Evolutionary conservation across 108 stramenopile species (phyloP), one percentile per base, ranked within the genome.

Genomic region (Cyclostephanos tholiformis): DNA sequence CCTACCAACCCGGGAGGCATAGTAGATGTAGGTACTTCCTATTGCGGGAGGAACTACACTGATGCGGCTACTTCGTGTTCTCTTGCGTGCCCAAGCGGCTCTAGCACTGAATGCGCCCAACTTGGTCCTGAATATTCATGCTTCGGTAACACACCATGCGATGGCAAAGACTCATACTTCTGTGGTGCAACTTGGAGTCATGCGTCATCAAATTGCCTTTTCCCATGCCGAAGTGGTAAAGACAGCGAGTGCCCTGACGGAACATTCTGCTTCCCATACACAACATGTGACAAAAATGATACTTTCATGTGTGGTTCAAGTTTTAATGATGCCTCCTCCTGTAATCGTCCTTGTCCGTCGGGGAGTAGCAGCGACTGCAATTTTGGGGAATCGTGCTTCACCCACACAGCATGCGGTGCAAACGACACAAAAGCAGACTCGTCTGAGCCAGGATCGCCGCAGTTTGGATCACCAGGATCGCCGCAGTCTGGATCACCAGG

Each of bases 171-270:
- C 43, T 64, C 72, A n/a, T 92, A 88, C 82, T 95, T 81, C 67
- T 95, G 93, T 49, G 93, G 93, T 20, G 80, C 63, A 11, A 84
- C 87, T 44, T 94, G 93, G 93, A 88, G 88, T 67, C 86, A 94
- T 82, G 93, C 93, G 4, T 55, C 90, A 5, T 63, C 80, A 12
- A 80, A 84, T 65, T 94, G 93, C 77, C 46, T 72, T 4, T 81
- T 69, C 22, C 91, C 86, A 12, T 94, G 91, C 79, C 86, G 88
- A 35, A 71, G 76, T 65, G 93, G 89, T 32, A 66, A 63, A 62
- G 64, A 84, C 6, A 58, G 56, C 22, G 89, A 88, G 7, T 94
- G 93, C 76, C 93, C 93, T 0, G 85, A 83, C 13, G 80, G 41
- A 5, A 80, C 79, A 20, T 67, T 63, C 72, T 80, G 79, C 63